A percentile compares a stretch with the other conserved stretches of the same genome.
phyloP scores from a whole-genome alignment of 2,329 filamentous ascomycete genomes.

The Penicillium griseofulvum region DNA sequence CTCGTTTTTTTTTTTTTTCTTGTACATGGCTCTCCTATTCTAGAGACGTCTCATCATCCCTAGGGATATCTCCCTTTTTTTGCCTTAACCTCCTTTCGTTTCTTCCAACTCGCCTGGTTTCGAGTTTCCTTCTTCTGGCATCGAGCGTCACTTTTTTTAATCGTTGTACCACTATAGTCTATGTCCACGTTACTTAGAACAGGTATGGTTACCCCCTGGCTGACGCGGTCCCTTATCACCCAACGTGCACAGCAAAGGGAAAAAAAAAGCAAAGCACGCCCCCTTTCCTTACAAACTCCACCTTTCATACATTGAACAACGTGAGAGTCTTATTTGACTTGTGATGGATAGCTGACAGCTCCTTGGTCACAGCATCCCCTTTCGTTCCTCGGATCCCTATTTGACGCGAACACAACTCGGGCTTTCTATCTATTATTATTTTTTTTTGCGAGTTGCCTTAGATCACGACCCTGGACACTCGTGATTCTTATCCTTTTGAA shows the following conservation, averaged over 20 bases:
- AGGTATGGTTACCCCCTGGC: constrained; percentile 29
- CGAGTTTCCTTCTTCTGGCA: constrained; percentile 24
- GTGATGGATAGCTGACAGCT: constrained; percentile 24
- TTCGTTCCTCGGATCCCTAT: constrained; percentile 19
- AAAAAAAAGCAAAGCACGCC: constrained; percentile 11
- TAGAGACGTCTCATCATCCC: constrained; percentile 28
- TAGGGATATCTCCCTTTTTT: constrained; percentile 22
- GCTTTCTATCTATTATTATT: constrained; percentile 1
- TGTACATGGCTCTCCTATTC: constrained; percentile 35
- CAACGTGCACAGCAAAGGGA: constrained; percentile 5
- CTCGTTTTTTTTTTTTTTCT: constrained; percentile 20
- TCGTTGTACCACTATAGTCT: constrained; percentile 35
- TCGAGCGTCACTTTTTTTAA: constrained; percentile 28
- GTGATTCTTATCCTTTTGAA: constrained; percentile 15
- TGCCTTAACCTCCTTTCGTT: constrained; percentile 22
- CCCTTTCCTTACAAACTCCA: constrained; percentile 6
- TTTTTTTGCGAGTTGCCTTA: constrained; percentile 6
- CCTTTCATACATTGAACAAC: not conserved
- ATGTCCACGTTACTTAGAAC: constrained; percentile 30
- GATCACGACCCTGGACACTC: constrained; percentile 23
- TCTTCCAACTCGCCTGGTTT: constrained; percentile 24
- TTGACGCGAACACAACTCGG: constrained; percentile 14
- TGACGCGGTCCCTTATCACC: constrained; percentile 19
- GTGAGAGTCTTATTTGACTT: constrained; percentile 4
- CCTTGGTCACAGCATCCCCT: constrained; percentile 17